Conservation (phyloP, 371 early-diverging fungal genomes). For the Haplosporangium sp. region DNA sequence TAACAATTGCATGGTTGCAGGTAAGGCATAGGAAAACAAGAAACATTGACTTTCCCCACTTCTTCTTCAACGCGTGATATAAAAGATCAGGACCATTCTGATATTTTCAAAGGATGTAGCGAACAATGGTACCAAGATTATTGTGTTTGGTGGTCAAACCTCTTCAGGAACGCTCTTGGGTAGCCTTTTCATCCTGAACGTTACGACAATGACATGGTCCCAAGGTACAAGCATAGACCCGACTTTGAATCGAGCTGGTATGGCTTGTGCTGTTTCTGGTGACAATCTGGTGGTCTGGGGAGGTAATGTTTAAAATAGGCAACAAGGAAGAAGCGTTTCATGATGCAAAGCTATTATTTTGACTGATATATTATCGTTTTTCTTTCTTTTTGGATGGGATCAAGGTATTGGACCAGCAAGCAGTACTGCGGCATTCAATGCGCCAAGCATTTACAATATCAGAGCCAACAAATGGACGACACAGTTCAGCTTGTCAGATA, state of each 20-base stretch:
- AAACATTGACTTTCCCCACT: too few species aligned
- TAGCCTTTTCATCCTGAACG: slow-evolving; percentile 3
- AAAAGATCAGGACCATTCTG: too few species aligned
- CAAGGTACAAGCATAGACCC: neutral
- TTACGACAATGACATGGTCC: slow-evolving; percentile 2
- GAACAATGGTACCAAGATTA: neutral
- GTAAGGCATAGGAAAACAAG: too few species aligned
- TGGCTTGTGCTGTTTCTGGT: slow-evolving; percentile 5
- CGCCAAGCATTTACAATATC: slow-evolving; percentile 9
- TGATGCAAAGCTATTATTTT: neutral
- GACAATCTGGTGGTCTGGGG: slow-evolving; percentile 15
- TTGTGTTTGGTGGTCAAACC: slow-evolving; percentile 14
- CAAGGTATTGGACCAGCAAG: too few species aligned
- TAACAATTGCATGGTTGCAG: too few species aligned
- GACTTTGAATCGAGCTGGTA: neutral
- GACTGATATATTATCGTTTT: too few species aligned
- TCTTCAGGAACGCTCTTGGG: neutral
- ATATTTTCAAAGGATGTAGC: neutral
- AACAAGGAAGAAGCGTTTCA: too few species aligned
- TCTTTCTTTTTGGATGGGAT: neutral
- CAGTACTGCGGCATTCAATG: neutral
- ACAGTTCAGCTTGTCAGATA: neutral
- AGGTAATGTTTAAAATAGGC: neutral
- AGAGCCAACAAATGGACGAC: slow-evolving; percentile 9
- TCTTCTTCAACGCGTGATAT: too few species aligned